Evolutionary conservation across 768 basidiomycete species (phyloP).

Genomic region (Suillus variegatus): DNA sequence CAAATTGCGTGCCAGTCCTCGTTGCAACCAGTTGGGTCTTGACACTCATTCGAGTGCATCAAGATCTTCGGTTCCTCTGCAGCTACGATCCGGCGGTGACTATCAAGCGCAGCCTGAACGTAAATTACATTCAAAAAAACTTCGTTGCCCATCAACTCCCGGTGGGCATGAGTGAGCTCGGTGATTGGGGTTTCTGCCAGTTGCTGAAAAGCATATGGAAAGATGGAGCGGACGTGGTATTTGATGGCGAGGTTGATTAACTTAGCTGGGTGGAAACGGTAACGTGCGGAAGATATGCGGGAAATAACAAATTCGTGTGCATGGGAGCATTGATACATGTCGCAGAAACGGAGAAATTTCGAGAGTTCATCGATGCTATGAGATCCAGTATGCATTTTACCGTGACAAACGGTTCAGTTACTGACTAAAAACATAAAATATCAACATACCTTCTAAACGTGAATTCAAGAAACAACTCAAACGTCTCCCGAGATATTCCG

Average conservation of each 20-base stretch:
- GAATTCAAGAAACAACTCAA: background rate
- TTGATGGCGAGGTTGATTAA: constrained; percentile 1
- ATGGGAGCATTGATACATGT: too few species aligned
- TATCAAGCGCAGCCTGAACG: constrained; percentile 7
- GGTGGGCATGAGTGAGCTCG: background rate
- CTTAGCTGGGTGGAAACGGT: constrained; percentile 3
- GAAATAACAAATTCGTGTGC: too few species aligned
- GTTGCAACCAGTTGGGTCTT: too few species aligned
- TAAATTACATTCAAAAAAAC: background rate
- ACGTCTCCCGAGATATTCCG: background rate
- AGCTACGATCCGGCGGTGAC: constrained; percentile 10
- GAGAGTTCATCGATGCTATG: too few species aligned
- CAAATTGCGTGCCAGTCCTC: too few species aligned
- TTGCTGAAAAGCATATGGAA: background rate
- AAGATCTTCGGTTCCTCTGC: constrained; percentile 7
- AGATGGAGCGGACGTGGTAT: background rate
- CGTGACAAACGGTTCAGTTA: too few species aligned
- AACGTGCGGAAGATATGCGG: too few species aligned
- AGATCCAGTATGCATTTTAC: too few species aligned
- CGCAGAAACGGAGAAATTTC: too few species aligned
- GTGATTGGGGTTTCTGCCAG: constrained; percentile 4
- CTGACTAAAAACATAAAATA: too few species aligned
- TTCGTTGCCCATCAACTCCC: constrained; percentile 2
- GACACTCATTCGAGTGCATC: constrained; percentile 6
- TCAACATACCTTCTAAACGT: too few species aligned